These are phyloP conservation scores for Aspergillus carlsbadensis DNA, from an alignment of 495 filamentous ascomycete species.

Conservation along the genomic window DNA sequence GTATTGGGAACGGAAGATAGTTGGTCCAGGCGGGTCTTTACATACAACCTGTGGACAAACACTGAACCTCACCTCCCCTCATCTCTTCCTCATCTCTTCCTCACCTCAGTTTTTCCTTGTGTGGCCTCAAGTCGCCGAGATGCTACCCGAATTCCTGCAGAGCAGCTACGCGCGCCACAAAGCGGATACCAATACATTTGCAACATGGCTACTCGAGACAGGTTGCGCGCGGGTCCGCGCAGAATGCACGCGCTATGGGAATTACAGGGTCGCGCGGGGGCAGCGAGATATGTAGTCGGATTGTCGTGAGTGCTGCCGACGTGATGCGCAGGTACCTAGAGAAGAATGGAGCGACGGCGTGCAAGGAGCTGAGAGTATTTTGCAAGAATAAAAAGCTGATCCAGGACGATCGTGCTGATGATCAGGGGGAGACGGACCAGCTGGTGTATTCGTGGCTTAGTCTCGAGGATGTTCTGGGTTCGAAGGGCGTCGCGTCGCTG, in stretches of 20 bases:
- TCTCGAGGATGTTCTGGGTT: conserved; percentile 25
- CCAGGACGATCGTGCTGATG: conserved; percentile 22
- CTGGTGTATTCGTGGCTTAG: conserved; percentile 15
- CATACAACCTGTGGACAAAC: no score
- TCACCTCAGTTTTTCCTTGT: neutral
- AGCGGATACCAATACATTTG: conserved; percentile 47
- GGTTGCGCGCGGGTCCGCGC: conserved; percentile 25
- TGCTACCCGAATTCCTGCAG: conserved; percentile 33
- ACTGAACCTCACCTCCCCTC: neutral
- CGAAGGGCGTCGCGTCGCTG: conserved; percentile 25
- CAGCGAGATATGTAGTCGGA: conserved; percentile 18
- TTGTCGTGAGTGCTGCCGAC: conserved; percentile 28
- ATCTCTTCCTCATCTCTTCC: no score
- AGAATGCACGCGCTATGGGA: conserved; percentile 20
- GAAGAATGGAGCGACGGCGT: conserved; percentile 32
- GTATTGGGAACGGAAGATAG: no score
- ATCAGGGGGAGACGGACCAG: conserved; percentile 13
- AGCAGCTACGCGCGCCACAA: conserved; percentile 49
- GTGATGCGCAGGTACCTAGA: conserved; percentile 28
- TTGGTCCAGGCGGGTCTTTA: no score
- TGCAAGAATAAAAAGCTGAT: conserved; percentile 34
- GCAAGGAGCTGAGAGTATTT: conserved; percentile 32
- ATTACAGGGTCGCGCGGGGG: conserved; percentile 6
- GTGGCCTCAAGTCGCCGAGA: conserved; percentile 1
- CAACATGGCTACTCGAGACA: no score